These are phyloP conservation scores for Penicillium maclennaniae DNA, from an alignment of 495 filamentous ascomycete genomes.

Conservation along the genomic window DNA sequence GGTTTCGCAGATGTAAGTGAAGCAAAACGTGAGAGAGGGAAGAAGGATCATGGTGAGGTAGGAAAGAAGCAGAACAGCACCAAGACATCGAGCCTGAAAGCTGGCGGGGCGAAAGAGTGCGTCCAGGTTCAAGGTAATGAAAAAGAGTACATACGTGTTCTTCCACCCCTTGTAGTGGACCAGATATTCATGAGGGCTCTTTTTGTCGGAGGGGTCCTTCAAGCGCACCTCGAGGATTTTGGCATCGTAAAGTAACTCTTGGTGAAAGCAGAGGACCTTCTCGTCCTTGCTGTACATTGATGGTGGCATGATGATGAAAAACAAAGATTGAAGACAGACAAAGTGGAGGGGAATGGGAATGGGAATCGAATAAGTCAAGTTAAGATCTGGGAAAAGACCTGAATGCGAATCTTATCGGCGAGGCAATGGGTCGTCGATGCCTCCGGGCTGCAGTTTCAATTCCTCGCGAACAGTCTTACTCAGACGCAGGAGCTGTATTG, in stretches of 20 bases:
- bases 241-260: constrained; percentile 93
- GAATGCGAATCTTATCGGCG: neutral
- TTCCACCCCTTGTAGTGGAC: constrained; percentile 99
- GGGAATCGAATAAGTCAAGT: neutral
- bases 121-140: neutral
- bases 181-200: constrained; percentile 74
- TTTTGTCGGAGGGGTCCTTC: constrained; percentile 63
- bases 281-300: constrained; percentile 80
- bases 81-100: neutral
- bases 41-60: neutral
- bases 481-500: neutral
- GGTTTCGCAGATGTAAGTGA: neutral
- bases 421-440: neutral
- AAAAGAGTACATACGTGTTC: constrained; percentile 64
- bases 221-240: constrained; percentile 78
- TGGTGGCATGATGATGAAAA: constrained; percentile 54
- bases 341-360: neutral
- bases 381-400: neutral
- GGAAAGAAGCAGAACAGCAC: neutral
- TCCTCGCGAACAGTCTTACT: neutral
- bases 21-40: neutral
- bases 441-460: neutral
- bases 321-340: neutral
- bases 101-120: neutral
- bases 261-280: constrained; percentile 93